Evolutionary conservation across 2,329 filamentous ascomycete species (phyloP).

Genomic region (Ascochyta clinopodiicola): DNA sequence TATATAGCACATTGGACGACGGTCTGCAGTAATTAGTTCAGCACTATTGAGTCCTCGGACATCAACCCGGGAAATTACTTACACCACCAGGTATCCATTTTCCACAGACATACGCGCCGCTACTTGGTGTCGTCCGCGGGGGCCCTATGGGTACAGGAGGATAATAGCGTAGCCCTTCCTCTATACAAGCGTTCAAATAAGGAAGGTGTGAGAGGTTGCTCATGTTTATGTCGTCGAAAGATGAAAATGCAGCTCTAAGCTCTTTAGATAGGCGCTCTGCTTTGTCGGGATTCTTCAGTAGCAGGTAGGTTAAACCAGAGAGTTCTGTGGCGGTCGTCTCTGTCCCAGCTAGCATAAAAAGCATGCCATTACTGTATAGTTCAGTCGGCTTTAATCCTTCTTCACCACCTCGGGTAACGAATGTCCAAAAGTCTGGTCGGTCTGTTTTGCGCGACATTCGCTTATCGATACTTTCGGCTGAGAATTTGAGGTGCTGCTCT

Average conservation of each 20-base stretch:
- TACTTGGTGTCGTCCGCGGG: constrained; percentile 34
- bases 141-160: constrained; percentile 51
- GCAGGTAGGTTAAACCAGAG: constrained; percentile 34
- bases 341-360: constrained; percentile 38
- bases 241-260: constrained; percentile 17
- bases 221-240: constrained; percentile 29
- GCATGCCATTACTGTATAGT: background rate
- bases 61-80: too few relatives aligned
- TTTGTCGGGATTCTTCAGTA: constrained; percentile 26
- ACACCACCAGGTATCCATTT: constrained; percentile 37
- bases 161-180: constrained; percentile 54
- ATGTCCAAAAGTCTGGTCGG: background rate
- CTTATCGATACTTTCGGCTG: constrained; percentile 27
- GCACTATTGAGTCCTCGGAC: too few relatives aligned
- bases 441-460: constrained; percentile 28
- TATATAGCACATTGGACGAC: too few relatives aligned
- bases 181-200: constrained; percentile 53
- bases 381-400: too few relatives aligned
- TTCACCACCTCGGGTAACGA: too few relatives aligned
- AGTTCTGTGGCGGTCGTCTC: constrained; percentile 40
- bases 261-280: constrained; percentile 28
- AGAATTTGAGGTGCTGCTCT: constrained; percentile 19
- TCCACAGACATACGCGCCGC: constrained; percentile 29
- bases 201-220: constrained; percentile 23
- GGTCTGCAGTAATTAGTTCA: too few relatives aligned